These are phyloP conservation scores for Coniochaeta prunicola DNA, from an alignment of 2,329 filamentous ascomycete genomes.

Conservation along the genomic window DNA sequence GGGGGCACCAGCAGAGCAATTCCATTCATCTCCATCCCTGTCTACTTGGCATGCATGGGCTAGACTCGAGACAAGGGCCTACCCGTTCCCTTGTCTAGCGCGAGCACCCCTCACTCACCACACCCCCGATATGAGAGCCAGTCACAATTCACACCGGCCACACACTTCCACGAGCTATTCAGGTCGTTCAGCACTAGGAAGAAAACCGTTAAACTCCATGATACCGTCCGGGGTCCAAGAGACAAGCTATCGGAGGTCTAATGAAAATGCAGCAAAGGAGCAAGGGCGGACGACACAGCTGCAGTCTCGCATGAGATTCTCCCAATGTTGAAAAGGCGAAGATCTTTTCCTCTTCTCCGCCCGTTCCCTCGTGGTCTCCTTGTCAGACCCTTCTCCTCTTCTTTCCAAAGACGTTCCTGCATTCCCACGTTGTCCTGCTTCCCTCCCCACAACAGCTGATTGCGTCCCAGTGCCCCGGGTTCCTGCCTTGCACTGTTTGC, in stretches of 20 bases:
- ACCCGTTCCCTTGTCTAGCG: not conserved
- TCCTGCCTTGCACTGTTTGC: not conserved
- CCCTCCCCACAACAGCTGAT: not conserved
- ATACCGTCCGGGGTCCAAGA: not conserved
- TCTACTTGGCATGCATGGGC: not conserved
- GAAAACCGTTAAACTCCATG: not conserved
- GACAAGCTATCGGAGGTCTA: not conserved
- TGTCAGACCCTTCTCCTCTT: not conserved
- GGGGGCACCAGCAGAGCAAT: no score
- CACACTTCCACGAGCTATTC: not conserved
- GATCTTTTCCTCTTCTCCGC: not conserved
- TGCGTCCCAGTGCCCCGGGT: not conserved
- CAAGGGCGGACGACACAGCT: not conserved
- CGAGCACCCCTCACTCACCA: not conserved
- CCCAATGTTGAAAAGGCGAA: not conserved
- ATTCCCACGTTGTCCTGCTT: not conserved
- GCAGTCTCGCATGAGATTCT: not conserved
- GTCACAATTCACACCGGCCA: not conserved
- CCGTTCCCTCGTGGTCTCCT: not conserved
- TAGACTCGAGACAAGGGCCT: not conserved
- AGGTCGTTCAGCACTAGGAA: not conserved
- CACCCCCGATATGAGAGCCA: not conserved
- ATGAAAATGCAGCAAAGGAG: not conserved
- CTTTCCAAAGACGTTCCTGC: not conserved
- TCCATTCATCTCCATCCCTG: no score